Evolutionary conservation across 2,329 filamentous ascomycete species (phyloP).

Genomic region (Grosmannia huntii): DNA sequence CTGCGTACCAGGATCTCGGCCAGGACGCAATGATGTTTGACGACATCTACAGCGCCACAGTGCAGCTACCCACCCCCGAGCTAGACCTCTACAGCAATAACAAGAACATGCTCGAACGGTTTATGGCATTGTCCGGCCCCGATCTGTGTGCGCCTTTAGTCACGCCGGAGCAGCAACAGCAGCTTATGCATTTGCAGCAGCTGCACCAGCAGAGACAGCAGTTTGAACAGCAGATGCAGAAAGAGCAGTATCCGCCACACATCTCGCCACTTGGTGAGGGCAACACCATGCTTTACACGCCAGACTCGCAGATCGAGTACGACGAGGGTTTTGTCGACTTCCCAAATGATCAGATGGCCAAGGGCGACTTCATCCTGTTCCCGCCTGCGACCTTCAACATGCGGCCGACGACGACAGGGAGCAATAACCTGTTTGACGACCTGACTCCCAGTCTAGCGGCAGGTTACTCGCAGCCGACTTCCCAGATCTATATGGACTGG

Average conservation of each 20-base stretch:
- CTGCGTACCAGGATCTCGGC: slow-evolving; percentile 45
- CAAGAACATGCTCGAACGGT: slow-evolving; percentile 30
- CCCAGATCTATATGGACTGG: slow-evolving; percentile 27
- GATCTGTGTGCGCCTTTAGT: slow-evolving; percentile 25
- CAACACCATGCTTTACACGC: slow-evolving; percentile 56
- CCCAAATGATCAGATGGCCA: slow-evolving; percentile 25
- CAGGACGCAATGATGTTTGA: slow-evolving; percentile 50
- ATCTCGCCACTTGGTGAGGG: slow-evolving; percentile 58
- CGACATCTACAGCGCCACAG: slow-evolving; percentile 47
- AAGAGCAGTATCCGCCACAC: slow-evolving; percentile 3
- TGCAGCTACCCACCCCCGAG: slow-evolving; percentile 40
- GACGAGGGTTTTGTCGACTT: slow-evolving; percentile 55
- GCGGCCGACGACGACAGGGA: background rate
- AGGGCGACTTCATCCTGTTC: slow-evolving; percentile 54
- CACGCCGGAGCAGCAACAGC: slow-evolving; percentile 9
- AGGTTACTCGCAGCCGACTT: slow-evolving; percentile 38
- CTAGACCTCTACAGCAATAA: slow-evolving; percentile 22
- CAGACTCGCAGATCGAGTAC: slow-evolving; percentile 48
- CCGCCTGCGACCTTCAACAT: slow-evolving; percentile 17
- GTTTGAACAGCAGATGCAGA: slow-evolving; percentile 1
- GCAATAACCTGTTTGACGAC: slow-evolving; percentile 34
- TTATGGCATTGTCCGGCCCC: slow-evolving; percentile 24
- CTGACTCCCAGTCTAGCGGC: slow-evolving; percentile 33
- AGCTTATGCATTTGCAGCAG: slow-evolving; percentile 8
- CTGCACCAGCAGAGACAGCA: slow-evolving; percentile 6